phyloP scores from a whole-genome alignment of 257 asterid genomes.

The Solanum pimpinellifolium region DNA sequence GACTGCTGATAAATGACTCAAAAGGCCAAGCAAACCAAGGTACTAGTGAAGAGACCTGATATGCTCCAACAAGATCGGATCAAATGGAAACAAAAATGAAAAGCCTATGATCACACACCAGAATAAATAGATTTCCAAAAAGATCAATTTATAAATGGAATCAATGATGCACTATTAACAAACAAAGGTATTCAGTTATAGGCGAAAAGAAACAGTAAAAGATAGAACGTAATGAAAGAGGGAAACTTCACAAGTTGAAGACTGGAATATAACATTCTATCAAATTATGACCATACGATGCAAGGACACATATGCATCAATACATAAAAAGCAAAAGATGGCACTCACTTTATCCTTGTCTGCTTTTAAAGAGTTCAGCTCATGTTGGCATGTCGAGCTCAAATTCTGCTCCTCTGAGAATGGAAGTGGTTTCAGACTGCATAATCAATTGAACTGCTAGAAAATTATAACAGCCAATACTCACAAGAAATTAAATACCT shows the following conservation, averaged over 20 bases:
- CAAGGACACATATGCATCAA: not conserved
- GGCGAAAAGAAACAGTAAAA: not conserved
- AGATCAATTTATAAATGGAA: not conserved
- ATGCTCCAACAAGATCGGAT: not conserved
- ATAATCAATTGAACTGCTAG: not conserved
- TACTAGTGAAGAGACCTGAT: not conserved
- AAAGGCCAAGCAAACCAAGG: not conserved
- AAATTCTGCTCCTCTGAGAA: constrained; percentile 79
- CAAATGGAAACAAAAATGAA: not conserved
- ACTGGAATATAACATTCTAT: not conserved
- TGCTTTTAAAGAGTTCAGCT: constrained; percentile 53
- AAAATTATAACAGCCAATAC: not conserved
- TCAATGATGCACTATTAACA: too few relatives aligned
- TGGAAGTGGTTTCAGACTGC: constrained; percentile 23
- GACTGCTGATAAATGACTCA: not conserved
- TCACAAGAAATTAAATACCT: constrained; percentile 31
- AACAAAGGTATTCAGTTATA: not conserved
- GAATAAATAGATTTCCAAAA: not conserved
- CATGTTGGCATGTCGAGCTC: constrained; percentile 53
- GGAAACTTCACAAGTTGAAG: not conserved
- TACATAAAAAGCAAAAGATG: not conserved
- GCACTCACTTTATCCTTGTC: constrained; percentile 62
- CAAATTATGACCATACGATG: not conserved
- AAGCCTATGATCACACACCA: not conserved
- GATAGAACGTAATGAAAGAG: not conserved